Conservation (phyloP, 148 eudicot genomes). For the Rhododendron henanense region DNA sequence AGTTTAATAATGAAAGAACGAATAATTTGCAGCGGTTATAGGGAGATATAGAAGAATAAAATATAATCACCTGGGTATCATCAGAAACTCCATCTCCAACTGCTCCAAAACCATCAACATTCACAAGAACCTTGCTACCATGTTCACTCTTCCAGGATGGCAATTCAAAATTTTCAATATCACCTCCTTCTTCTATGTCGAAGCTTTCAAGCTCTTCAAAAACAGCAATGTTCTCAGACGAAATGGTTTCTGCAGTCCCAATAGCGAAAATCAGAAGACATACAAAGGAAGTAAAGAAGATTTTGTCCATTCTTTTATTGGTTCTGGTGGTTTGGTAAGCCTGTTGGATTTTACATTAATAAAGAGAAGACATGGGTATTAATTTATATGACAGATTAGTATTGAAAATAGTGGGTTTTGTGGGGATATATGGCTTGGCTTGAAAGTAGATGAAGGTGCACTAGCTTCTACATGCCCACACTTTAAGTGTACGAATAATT, state of each 20-base stretch:
- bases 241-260: constrained; percentile 32
- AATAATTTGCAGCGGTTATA: neutral
- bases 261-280: constrained; percentile 42
- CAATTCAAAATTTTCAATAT: constrained; percentile 29
- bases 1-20: neutral
- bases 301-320: constrained; percentile 42
- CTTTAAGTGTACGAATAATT: constrained; percentile 79
- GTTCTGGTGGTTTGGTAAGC: constrained; percentile 20
- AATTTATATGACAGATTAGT: constrained; percentile 56
- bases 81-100: constrained; percentile 83
- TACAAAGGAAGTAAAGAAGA: constrained; percentile 31
- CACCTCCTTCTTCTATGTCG: constrained; percentile 47
- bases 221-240: constrained; percentile 29
- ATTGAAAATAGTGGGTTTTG: constrained; percentile 39
- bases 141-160: constrained; percentile 43
- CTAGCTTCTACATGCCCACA: constrained; percentile 58
- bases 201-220: constrained; percentile 45
- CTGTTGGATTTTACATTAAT: constrained; percentile 38
- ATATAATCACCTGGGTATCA: constrained; percentile 66
- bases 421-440: constrained; percentile 65
- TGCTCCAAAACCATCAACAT: constrained; percentile 87
- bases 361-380: constrained; percentile 32
- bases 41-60: neutral
- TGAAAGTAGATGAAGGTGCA: constrained; percentile 73
- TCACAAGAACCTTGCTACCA: constrained; percentile 59